A percentile compares a stretch with the other conserved stretches of the same genome.
These are phyloP conservation scores for Ophiosphaerella korrae DNA, from an alignment of 2,329 filamentous ascomycete genomes.

Conservation along the genomic window DNA sequence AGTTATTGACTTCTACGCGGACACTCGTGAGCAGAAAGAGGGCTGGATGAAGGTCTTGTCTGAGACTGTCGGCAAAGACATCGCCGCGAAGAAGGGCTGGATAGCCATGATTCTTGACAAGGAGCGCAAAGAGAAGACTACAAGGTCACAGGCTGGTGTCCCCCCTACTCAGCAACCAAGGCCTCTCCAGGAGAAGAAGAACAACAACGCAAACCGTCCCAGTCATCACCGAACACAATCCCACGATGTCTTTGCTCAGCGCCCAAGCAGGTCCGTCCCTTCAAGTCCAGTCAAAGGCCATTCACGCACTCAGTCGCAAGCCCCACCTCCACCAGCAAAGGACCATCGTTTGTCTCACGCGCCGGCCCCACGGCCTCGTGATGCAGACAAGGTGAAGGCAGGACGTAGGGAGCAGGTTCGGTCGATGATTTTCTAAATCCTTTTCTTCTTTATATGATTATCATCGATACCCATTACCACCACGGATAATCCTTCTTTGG, in stretches of 20 bases:
- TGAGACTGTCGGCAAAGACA: slow-evolving; percentile 68
- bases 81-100: slow-evolving; percentile 60
- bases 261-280: slow-evolving; percentile 29
- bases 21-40: slow-evolving; percentile 84
- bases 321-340: slow-evolving; percentile 38
- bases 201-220: slow-evolving; percentile 19
- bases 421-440: slow-evolving; percentile 49
- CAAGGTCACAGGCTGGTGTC: slow-evolving; percentile 26
- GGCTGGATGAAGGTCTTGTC: slow-evolving; percentile 90
- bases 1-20: slow-evolving; percentile 97
- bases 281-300: slow-evolving; percentile 41
- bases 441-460: slow-evolving; percentile 9
- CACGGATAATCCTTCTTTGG: slow-evolving; percentile 15
- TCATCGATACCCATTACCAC: slow-evolving; percentile 30
- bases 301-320: slow-evolving; percentile 39
- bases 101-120: slow-evolving; percentile 63
- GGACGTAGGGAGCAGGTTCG: slow-evolving; percentile 47
- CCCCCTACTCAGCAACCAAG: slow-evolving; percentile 31
- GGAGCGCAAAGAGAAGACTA: slow-evolving; percentile 45
- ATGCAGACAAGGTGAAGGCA: slow-evolving; percentile 23
- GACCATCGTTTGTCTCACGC: slow-evolving; percentile 31
- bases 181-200: slow-evolving; percentile 27
- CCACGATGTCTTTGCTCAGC: slow-evolving; percentile 24
- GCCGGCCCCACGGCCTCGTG: slow-evolving; percentile 39
- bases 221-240: slow-evolving; percentile 39